Conservation (phyloP, 331 rosid species). For the Spiraea crenata region DNA sequence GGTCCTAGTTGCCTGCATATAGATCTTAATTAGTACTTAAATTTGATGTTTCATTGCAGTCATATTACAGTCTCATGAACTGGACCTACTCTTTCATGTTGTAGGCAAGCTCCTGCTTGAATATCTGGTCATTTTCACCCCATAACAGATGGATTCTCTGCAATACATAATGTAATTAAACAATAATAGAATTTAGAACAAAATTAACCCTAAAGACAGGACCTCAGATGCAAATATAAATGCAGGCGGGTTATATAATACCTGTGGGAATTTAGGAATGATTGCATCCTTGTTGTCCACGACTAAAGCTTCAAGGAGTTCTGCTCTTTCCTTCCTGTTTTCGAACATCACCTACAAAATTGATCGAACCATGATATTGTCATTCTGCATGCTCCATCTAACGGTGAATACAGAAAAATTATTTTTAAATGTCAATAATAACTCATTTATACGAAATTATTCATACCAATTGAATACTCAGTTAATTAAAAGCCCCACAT, state of each 20-base stretch:
- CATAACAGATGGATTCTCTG: conserved; percentile 86
- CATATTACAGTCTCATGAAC: too few relatives aligned
- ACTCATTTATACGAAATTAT: too few relatives aligned
- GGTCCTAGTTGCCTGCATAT: conserved; percentile 52
- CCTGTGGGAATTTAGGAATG: conserved; percentile 70
- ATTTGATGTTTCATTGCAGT: too few relatives aligned
- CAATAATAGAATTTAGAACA: background rate
- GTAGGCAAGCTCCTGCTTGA: conserved; percentile 68
- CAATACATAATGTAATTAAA: background rate
- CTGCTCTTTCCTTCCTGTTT: conserved; percentile 76
- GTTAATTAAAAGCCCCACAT: too few relatives aligned
- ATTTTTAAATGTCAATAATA: too few relatives aligned
- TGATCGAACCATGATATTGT: too few relatives aligned
- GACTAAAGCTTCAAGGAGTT: conserved; percentile 69
- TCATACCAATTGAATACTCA: too few relatives aligned
- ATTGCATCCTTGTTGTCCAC: conserved; percentile 45
- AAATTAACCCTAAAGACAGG: background rate
- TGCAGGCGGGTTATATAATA: background rate
- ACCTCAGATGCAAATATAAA: too few relatives aligned
- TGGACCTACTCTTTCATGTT: conserved; percentile 67
- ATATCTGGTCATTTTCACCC: conserved; percentile 90
- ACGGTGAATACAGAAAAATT: too few relatives aligned
- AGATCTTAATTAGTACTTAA: too few relatives aligned
- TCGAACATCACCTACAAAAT: conserved; percentile 73
- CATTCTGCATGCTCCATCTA: too few relatives aligned